Evolutionary conservation across 345 rosid genomes (phyloP).

Genomic region (Pelargonium nanum): DNA sequence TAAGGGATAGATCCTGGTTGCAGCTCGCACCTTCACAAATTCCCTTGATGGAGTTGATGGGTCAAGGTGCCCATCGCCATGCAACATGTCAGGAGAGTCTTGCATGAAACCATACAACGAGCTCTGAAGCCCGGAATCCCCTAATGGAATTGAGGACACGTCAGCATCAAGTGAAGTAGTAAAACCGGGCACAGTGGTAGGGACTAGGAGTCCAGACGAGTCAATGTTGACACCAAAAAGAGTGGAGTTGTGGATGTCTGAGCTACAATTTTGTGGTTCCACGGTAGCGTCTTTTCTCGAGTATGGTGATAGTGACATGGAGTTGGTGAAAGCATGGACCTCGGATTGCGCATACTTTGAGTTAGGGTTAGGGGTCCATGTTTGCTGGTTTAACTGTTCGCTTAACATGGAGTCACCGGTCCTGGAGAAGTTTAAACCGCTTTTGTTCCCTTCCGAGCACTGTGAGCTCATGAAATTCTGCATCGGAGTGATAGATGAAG

Average conservation of each 20-base stretch:
- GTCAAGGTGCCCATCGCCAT: slow-evolving; percentile 37
- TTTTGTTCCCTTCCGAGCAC: slow-evolving; percentile 31
- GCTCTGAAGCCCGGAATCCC: slow-evolving; percentile 43
- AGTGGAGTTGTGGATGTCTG: slow-evolving; percentile 20
- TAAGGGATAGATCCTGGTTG: background rate
- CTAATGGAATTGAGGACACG: slow-evolving; percentile 44
- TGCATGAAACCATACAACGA: slow-evolving; percentile 49
- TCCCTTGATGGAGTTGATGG: slow-evolving; percentile 21
- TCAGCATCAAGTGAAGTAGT: slow-evolving; percentile 33
- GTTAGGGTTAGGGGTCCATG: slow-evolving; percentile 29
- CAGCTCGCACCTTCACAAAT: slow-evolving; percentile 50
- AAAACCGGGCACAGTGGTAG: slow-evolving; percentile 39
- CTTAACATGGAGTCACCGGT: slow-evolving; percentile 38
- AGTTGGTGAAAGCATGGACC: slow-evolving; percentile 33
- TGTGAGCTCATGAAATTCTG: slow-evolving; percentile 34
- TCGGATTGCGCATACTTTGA: slow-evolving; percentile 34
- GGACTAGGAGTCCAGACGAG: slow-evolving; percentile 57
- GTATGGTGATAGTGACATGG: slow-evolving; percentile 39
- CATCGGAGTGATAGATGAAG: slow-evolving; percentile 25
- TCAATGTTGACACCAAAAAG: slow-evolving; percentile 45
- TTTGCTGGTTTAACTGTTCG: slow-evolving; percentile 41
- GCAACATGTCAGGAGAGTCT: slow-evolving; percentile 54
- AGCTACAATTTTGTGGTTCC: slow-evolving; percentile 25
- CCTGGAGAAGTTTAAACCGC: slow-evolving; percentile 44
- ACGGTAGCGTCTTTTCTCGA: slow-evolving; percentile 32